These are phyloP conservation scores for Cladobotryum protrusum DNA, from an alignment of 2,329 filamentous ascomycete genomes.

Conservation along the genomic window DNA sequence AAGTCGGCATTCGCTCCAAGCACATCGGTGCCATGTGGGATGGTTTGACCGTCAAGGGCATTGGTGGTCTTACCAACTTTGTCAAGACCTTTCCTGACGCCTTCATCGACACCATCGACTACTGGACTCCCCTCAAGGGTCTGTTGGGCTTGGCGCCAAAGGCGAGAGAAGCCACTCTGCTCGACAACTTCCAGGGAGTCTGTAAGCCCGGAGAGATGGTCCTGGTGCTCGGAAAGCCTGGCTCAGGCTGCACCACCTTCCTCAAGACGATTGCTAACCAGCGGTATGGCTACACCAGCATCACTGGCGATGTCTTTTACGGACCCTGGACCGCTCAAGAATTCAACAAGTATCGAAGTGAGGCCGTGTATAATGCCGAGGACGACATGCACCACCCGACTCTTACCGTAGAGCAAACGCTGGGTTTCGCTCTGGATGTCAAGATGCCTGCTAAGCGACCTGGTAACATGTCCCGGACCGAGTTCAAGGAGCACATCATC, in stretches of 20 bases:
- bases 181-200: constrained; percentile 65
- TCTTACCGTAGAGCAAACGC: constrained; percentile 79
- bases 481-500: constrained; percentile 73
- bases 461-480: constrained; percentile 61
- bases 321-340: constrained; percentile 65
- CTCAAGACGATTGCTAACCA: constrained; percentile 64
- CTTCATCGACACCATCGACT: constrained; percentile 69
- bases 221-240: constrained; percentile 71
- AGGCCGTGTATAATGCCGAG: constrained; percentile 73
- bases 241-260: constrained; percentile 65
- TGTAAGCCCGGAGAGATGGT: constrained; percentile 84
- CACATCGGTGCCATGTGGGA: constrained; percentile 78
- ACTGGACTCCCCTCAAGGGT: constrained; percentile 57
- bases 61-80: constrained; percentile 67
- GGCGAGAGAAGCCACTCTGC: constrained; percentile 64
- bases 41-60: constrained; percentile 66
- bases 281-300: constrained; percentile 47
- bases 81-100: constrained; percentile 72
- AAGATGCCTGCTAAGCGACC: constrained; percentile 80
- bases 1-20: constrained; percentile 75
- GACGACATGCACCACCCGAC: constrained; percentile 83
- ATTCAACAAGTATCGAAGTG: constrained; percentile 71
- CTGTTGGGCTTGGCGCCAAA: constrained; percentile 62
- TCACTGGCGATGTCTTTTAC: constrained; percentile 67
- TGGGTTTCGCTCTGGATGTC: constrained; percentile 77